phyloP scores from a whole-genome alignment of 495 filamentous ascomycete species.

The Penicillium nucicola region DNA sequence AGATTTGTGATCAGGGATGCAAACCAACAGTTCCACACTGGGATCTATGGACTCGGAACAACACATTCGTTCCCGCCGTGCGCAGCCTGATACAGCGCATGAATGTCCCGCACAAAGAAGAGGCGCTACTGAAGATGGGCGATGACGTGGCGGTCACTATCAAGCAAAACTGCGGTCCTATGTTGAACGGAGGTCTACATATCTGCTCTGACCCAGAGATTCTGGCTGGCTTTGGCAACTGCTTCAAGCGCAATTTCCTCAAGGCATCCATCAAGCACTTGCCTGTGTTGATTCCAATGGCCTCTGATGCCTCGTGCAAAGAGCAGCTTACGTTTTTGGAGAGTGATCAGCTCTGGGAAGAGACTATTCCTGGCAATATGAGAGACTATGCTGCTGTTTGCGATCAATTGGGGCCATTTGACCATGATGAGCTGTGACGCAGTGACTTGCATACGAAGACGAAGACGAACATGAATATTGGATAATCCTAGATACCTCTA shows the following conservation, averaged over 20 bases:
- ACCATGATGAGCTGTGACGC: constrained; percentile 26
- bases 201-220: constrained; percentile 37
- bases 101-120: constrained; percentile 34
- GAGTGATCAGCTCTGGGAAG: constrained; percentile 37
- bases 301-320: constrained; percentile 35
- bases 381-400: constrained; percentile 41
- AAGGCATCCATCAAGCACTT: constrained; percentile 33
- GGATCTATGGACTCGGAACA: constrained; percentile 46
- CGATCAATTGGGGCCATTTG: constrained; percentile 18
- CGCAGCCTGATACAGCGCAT: constrained; percentile 35
- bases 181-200: constrained; percentile 34
- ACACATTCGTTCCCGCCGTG: constrained; percentile 41
- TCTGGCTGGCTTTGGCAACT: constrained; percentile 40
- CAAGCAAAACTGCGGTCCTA: constrained; percentile 32
- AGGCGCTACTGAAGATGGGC: constrained; percentile 34
- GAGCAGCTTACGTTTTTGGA: constrained; percentile 35
- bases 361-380: constrained; percentile 43
- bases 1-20: constrained; percentile 42
- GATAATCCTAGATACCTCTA: not conserved
- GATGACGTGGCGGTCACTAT: constrained; percentile 42
- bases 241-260: constrained; percentile 42
- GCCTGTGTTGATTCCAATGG: constrained; percentile 36
- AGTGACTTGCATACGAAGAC: no score
- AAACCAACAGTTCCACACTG: constrained; percentile 42
- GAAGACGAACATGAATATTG: not conserved